phyloP scores from a whole-genome alignment of 129 eudicot species.

The Flaveria brownii region DNA sequence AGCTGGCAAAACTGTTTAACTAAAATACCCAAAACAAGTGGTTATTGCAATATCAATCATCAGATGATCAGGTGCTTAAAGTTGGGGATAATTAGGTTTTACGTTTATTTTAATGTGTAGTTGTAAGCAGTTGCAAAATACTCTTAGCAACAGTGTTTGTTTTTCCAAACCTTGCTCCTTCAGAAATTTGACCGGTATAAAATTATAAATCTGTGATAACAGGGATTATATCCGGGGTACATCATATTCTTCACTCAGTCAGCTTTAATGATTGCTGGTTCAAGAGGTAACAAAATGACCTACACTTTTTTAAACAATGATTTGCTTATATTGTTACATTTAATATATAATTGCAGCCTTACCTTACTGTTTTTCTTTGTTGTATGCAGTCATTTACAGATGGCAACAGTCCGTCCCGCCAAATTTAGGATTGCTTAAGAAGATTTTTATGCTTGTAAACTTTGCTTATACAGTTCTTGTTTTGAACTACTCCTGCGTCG shows the following conservation, averaged over 20 bases:
- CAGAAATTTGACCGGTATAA: conserved; percentile 13
- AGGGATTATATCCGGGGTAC: conserved; percentile 97
- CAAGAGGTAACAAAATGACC: conserved; percentile 57
- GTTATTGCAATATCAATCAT: neutral
- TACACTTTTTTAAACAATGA: neutral
- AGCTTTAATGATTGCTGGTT: conserved; percentile 92
- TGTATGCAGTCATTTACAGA: conserved; percentile 64
- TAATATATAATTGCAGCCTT: neutral
- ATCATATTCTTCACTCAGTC: conserved; percentile 85
- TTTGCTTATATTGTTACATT: neutral
- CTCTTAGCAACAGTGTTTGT: neutral
- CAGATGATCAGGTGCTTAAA: neutral
- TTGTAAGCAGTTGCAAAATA: neutral
- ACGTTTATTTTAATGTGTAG: neutral
- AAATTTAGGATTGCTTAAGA: conserved; percentile 43
- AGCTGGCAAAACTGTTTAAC: neutral
- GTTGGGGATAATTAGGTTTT: neutral
- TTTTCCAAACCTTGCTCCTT: neutral
- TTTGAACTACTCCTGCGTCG: conserved; percentile 75
- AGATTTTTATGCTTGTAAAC: conserved; percentile 49
- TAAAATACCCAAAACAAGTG: neutral
- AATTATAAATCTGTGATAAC: conserved; percentile 24
- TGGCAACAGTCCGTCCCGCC: conserved; percentile 76
- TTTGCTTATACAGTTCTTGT: conserved; percentile 65
- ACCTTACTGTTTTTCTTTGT: conserved; percentile 4